Percentiles rank a stretch among this genome's conserved stretches.
These are phyloP conservation scores for Amaranthus cruentus DNA, from an alignment of 148 eudicot species.

Conservation along the genomic window DNA sequence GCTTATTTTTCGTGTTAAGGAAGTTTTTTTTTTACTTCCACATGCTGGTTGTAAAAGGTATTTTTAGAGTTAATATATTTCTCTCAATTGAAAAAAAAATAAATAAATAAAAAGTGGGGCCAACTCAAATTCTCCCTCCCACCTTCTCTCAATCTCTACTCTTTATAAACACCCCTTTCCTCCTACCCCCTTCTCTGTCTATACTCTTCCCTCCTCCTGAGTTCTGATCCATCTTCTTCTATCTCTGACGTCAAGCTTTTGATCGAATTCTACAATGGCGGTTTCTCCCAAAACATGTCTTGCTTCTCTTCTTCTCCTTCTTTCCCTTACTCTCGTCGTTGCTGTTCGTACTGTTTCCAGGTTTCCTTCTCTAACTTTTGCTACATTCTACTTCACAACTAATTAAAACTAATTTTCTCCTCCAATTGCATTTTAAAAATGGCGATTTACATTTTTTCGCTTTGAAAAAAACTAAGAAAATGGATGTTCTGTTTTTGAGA, in stretches of 20 bases:
- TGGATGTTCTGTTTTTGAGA: not conserved
- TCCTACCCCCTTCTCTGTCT: conserved; percentile 3
- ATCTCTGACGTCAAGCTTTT: not conserved
- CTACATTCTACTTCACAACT: not conserved
- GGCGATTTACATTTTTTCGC: too few relatives aligned
- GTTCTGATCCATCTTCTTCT: not conserved
- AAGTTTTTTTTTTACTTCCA: too few relatives aligned
- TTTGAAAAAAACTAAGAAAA: not conserved
- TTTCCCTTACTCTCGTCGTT: conserved; percentile 5
- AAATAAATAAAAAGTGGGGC: too few relatives aligned
- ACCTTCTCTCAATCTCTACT: not conserved
- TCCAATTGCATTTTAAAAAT: not conserved
- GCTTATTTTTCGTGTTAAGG: too few relatives aligned
- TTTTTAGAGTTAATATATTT: too few relatives aligned
- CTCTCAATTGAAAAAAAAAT: not conserved
- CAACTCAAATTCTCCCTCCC: not conserved
- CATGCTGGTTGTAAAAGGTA: too few relatives aligned
- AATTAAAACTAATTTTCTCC: too few relatives aligned
- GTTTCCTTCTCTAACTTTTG: not conserved
- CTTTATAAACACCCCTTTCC: not conserved
- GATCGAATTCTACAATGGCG: conserved; percentile 28
- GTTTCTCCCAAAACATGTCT: conserved; percentile 9
- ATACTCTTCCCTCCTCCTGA: not conserved
- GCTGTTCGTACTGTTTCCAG: conserved; percentile 13
- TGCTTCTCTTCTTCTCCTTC: conserved; percentile 24